Evolutionary conservation across 176 grass and related monocot genomes (phyloP).

Genomic region (Bolboschoenus planiculmis): DNA sequence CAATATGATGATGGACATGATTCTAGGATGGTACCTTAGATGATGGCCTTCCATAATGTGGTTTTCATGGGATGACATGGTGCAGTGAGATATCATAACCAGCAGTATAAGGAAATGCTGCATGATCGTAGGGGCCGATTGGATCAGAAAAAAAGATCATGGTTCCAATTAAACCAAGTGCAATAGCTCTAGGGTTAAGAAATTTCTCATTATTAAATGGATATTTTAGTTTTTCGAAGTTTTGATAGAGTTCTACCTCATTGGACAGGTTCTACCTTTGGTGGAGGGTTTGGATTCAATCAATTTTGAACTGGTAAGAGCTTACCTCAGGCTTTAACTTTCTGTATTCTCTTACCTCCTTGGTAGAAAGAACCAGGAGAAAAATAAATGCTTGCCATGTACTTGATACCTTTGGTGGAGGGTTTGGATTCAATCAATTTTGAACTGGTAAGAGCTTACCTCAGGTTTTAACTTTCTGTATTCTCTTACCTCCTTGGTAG

Average conservation of each 20-base stretch:
- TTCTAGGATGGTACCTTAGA: background rate
- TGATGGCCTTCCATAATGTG: background rate
- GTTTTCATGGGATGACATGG: background rate
- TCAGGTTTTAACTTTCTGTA: background rate
- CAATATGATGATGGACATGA: background rate
- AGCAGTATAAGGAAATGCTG: background rate
- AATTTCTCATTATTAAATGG: background rate
- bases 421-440: constrained; percentile 70
- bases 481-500: background rate
- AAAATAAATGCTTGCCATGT: background rate
- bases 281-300: constrained; percentile 74
- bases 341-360: background rate
- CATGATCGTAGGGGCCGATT: background rate
- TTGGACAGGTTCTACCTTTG: constrained; percentile 62
- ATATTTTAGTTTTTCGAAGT: constrained; percentile 16
- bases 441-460: constrained; percentile 54
- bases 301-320: constrained; percentile 77
- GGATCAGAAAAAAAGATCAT: too few relatives aligned
- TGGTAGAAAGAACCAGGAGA: background rate
- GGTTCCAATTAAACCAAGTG: background rate
- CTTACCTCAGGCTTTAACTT: background rate
- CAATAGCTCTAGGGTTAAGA: background rate
- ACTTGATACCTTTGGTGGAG: constrained; percentile 38
- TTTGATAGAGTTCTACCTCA: constrained; percentile 27
- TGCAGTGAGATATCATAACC: background rate